Percentiles rank a stretch among this genome's conserved stretches.
Evolutionary conservation across 768 basidiomycete species (phyloP).

Genomic region (Rubroboletus satanas): DNA sequence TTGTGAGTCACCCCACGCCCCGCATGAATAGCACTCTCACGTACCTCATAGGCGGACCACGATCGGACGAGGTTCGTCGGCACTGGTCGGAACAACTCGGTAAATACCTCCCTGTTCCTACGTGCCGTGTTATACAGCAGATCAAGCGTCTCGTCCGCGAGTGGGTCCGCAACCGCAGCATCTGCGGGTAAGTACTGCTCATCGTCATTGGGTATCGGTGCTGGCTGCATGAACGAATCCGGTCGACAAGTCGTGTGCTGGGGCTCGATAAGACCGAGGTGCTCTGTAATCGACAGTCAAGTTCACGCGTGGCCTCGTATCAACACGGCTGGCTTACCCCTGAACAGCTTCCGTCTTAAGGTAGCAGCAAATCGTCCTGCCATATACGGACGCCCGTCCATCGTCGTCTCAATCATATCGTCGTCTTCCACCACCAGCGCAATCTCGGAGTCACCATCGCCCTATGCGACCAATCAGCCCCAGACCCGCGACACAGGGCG

Average conservation of each 20-base stretch:
- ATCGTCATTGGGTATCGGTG: slow-evolving; percentile 66
- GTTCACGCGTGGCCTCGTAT: not conserved
- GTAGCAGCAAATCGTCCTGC: slow-evolving; percentile 81
- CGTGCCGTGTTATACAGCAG: slow-evolving; percentile 71
- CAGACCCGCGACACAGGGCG: not conserved
- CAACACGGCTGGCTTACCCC: slow-evolving; percentile 44
- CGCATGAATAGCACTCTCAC: slow-evolving; percentile 23
- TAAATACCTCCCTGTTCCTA: slow-evolving; percentile 80
- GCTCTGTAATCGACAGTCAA: slow-evolving; percentile 47
- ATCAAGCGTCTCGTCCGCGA: slow-evolving; percentile 53
- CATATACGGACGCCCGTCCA: slow-evolving; percentile 73
- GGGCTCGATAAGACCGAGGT: slow-evolving; percentile 80
- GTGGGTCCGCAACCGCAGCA: slow-evolving; percentile 69
- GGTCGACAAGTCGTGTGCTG: slow-evolving; percentile 47
- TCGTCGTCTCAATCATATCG: slow-evolving; percentile 67
- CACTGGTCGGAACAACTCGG: slow-evolving; percentile 81
- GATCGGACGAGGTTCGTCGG: slow-evolving; percentile 78
- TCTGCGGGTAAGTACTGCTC: slow-evolving; percentile 60
- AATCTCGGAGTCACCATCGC: slow-evolving; percentile 94
- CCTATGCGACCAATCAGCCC: slow-evolving; percentile 39
- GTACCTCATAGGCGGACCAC: slow-evolving; percentile 76
- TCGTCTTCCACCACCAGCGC: slow-evolving; percentile 88
- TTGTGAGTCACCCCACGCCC: slow-evolving; percentile 4
- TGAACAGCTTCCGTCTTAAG: slow-evolving; percentile 77
- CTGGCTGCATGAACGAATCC: slow-evolving; percentile 70